Conservation (phyloP, 2,329 filamentous ascomycete genomes). For the Boeremia exigua region DNA sequence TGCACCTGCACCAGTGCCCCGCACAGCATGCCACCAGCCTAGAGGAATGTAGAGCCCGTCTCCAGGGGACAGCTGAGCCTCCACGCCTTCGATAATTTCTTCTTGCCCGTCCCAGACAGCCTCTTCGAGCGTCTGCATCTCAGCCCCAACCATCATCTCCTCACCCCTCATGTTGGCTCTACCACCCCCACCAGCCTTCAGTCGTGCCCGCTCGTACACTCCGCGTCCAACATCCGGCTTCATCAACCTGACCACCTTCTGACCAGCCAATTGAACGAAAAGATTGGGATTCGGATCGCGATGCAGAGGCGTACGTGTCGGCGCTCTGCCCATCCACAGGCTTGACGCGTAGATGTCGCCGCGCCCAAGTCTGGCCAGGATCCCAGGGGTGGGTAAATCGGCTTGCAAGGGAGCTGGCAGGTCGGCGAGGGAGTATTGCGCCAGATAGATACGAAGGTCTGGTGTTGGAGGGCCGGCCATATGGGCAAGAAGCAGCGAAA, state of each 20-base stretch:
- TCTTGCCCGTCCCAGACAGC: conserved; percentile 69
- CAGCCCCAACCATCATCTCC: conserved; percentile 89
- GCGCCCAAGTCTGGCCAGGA: conserved; percentile 69
- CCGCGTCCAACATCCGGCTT: conserved; percentile 66
- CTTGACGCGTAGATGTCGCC: conserved; percentile 88
- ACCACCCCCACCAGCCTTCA: conserved; percentile 51
- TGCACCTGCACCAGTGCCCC: conserved; percentile 64
- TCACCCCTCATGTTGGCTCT: conserved; percentile 68
- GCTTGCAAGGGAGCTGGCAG: conserved; percentile 67
- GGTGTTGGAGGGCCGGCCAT: conserved; percentile 48
- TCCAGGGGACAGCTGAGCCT: conserved; percentile 63
- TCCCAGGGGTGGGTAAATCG: conserved; percentile 71
- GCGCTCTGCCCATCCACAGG: conserved; percentile 85
- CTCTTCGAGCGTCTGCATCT: conserved; percentile 69
- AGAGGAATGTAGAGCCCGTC: conserved; percentile 80
- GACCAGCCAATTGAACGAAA: conserved; percentile 80
- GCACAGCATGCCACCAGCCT: conserved; percentile 88
- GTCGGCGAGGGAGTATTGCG: conserved; percentile 75
- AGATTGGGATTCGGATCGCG: conserved; percentile 93
- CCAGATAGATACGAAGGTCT: conserved; percentile 73
- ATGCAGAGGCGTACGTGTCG: conserved; percentile 89
- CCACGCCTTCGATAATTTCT: conserved; percentile 28
- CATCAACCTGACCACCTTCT: conserved; percentile 76
- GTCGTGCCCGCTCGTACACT: conserved; percentile 64
- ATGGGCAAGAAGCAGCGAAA: conserved; percentile 68